These are phyloP conservation scores for Salvia rosmarinus DNA, from an alignment of 257 asterid species.

Conservation along the genomic window DNA sequence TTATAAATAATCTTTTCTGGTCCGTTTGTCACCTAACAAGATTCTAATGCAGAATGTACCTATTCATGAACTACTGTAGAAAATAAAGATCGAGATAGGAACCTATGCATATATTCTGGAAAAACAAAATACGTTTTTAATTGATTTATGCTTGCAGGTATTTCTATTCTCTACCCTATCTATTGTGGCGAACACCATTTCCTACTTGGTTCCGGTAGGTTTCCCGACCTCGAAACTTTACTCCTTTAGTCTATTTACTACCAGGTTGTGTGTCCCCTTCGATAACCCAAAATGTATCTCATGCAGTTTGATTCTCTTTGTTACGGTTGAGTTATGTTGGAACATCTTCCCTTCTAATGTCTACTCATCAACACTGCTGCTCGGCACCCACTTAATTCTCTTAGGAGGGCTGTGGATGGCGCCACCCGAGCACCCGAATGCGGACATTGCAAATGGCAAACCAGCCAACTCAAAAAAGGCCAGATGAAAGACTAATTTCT, in stretches of 20 bases:
- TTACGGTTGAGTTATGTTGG: conserved; percentile 79
- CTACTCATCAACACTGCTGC: conserved; percentile 69
- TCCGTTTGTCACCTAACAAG: neutral
- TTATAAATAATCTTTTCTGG: neutral
- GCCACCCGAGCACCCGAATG: conserved; percentile 61
- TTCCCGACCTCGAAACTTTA: neutral
- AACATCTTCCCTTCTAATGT: conserved; percentile 75
- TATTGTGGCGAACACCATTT: conserved; percentile 83
- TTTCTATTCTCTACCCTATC: conserved; percentile 79
- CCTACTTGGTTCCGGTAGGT: conserved; percentile 64
- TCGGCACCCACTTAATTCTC: conserved; percentile 61
- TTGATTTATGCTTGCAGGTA: conserved; percentile 60
- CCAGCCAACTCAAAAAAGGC: conserved; percentile 34
- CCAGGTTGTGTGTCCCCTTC: neutral
- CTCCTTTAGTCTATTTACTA: neutral
- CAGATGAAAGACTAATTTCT: conserved; percentile 37
- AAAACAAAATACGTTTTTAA: neutral
- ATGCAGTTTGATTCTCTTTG: conserved; percentile 70
- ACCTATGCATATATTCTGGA: neutral
- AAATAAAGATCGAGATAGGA: neutral
- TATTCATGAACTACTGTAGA: neutral
- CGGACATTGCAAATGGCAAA: conserved; percentile 33
- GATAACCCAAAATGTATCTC: neutral
- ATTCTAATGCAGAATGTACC: neutral
- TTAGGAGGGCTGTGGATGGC: conserved; percentile 72